Evolutionary conservation across 768 basidiomycete genomes (phyloP), one percentile per base, ranked within the genome.

Genomic region (Leccinum obscurum): DNA sequence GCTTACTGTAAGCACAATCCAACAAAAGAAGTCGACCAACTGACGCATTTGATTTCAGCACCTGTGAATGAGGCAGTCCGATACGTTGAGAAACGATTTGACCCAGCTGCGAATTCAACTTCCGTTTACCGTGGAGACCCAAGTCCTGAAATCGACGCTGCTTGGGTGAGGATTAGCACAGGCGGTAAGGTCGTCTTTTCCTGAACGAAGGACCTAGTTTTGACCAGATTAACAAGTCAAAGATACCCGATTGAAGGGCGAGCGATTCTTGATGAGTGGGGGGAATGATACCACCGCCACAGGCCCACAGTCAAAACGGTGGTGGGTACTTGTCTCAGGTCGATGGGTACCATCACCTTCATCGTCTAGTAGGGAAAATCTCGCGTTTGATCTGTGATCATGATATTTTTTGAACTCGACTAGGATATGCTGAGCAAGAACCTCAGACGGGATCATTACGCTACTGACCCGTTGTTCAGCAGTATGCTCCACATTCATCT

Each of bases 311-410:
- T 26, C 24, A 26, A 26, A 26, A 64, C 22, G 61, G 63, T 13
- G 61, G 63, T 6, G 63, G 63, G 2, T 62, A 62, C 32, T 56
- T 64, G 60, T 57, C 56, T 6, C 39, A 61, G 6, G 9, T 64
- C 15, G 63, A 62, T 52, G 52, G 51, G n/a, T 52, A 57, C 32
- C 63, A 64, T 35, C 54, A 58, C 48, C 10, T 64, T 24, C 63
- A 30, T 48, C 58, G 63, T 54, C 15, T 63, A 15, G 60, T 63
- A 49, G 10, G 54, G 13, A 20, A 44, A 7, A 1, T n/a, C 6
- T 48, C 4, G 35, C 15, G 3, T 17, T 17, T 8, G 7, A 17
- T 17, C 34, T 17, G 39, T 15, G 34, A 35, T 37, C 39, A 13
- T 55, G 5, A 46, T 22, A 10, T 14, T 22, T 13, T 17, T 32